Base-by-base conservation (phyloP, 306 rosid species). In the Biancaea sappan region DNA sequence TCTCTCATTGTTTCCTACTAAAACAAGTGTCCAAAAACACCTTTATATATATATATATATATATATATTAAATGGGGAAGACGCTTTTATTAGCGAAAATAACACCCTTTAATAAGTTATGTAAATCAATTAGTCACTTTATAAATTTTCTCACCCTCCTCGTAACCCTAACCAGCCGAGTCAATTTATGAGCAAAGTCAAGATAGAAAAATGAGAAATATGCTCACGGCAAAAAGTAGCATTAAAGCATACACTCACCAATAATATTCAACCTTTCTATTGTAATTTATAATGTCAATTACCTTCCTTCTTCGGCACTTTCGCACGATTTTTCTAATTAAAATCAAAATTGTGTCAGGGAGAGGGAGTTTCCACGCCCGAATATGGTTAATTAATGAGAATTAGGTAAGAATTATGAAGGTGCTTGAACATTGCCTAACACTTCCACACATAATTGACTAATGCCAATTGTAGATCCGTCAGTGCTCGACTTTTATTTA, bases 361-460 rank as follows among this genome's bases (percentile, higher is more conserved):
- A 50, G 19, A 71, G 35, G 61, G 80, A 79, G 81, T 80, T 80
- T 84, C 82, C 80, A 81, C 79, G 62, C 88, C 72, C 73, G 47
- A 38, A 22, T 67, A 37, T 69, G 73, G 50, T 57, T 80, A 29
- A 54, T 47, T 61, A 69, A 63, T 68, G 74, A 47, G 31, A 41
- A 43, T 74, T 79, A 84, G 83, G 86, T 19, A 62, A 48, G 44
- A 61, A 44, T 58, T 2, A 40, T 13, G 57, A 48, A 43, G 44
- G 73, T 59, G 35, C 53, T 72, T 25, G 2, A 59, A 73, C 43
- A 28, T 71, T 75, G 82, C 90, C 88, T 64, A 64, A 72, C 77
- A 51, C 12, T 83, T 75, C 26, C 73, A 50, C 67, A 16, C 59
- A 41, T 43, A 71, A 71, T 71, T 77, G 81, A 82, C 81, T 78